Evolutionary conservation across 1,139 yeast genomes (phyloP), one percentile per base, ranked within the genome.

Genomic region (Magnusiomyces sp.): DNA sequence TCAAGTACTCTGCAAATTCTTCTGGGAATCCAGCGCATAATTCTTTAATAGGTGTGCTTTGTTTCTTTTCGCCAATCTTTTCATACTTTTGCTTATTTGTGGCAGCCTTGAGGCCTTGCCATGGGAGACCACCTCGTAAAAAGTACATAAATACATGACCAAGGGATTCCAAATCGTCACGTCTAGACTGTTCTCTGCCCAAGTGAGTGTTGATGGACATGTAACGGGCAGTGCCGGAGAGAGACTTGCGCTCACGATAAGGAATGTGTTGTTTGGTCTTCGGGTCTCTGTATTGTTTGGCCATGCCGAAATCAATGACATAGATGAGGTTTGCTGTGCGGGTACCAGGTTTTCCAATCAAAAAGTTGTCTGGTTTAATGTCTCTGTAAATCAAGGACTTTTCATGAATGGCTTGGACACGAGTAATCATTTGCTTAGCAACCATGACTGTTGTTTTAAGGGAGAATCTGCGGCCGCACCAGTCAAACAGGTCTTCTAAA

Each of bases 81-180:
- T 92, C 97, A 68, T 92, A 92, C 69, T 92, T 92, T 64, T 86
- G 89, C 70, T 92, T 92, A 71, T 92, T 92, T 40, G 95, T 89
- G 57, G 95, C 95, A n/a, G 97, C 98, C 70, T 90, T 90, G 58
- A 92, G 76, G 31, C 98, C 97, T 71, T 92, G 98, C 98, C 98
- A 92, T 47, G 98, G 98, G 62, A 92, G 77, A 56, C 87, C 89
- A 46, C 98, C 98, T 59, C 95, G 77, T 60, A 92, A 71, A 64
- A 92, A 92, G 70, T 92, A 92, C 70, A 92, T 83, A 65, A 92
- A 87, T 2, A 92, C 97, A 69, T 92, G 97, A 43, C 97, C 97
- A 58, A 92, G 73, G 7, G 95, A 89, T 71, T 92, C 98, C 62
- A 92, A 75, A 69, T 92, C 98, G 66, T 92, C 98, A 62, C 98